These are phyloP conservation scores for Anacardium occidentale DNA, from an alignment of 345 rosid genomes.

Conservation along the genomic window DNA sequence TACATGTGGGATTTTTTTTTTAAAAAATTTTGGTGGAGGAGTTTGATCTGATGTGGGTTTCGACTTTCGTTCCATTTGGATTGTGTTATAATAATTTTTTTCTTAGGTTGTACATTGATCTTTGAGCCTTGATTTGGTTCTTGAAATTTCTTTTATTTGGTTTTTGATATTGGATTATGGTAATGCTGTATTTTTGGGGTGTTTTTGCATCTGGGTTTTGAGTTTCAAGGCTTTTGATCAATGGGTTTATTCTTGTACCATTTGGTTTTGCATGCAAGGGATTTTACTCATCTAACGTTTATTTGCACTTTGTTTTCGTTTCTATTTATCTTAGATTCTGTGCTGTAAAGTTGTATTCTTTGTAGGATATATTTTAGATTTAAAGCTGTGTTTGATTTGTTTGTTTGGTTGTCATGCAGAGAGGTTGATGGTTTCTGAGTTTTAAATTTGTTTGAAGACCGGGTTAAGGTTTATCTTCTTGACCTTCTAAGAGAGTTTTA, in stretches of 20 bases:
- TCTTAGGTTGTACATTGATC: conserved; percentile 1
- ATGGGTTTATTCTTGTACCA: not conserved
- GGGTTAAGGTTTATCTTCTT: conserved; percentile 1
- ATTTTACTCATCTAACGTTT: conserved; percentile 1
- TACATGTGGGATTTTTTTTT: not conserved
- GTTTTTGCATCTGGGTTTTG: conserved; percentile 13
- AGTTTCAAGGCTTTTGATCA: conserved; percentile 4
- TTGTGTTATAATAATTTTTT: not conserved
- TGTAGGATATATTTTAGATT: not conserved
- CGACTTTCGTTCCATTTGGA: not conserved
- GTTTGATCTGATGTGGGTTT: conserved; percentile 15
- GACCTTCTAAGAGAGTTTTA: not conserved
- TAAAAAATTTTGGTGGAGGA: not conserved
- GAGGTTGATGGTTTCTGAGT: conserved; percentile 10
- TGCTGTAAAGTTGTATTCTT: conserved; percentile 4
- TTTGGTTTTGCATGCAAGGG: conserved; percentile 20
- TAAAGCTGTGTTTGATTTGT: not conserved
- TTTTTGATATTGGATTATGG: conserved; percentile 11
- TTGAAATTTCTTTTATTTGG: not conserved
- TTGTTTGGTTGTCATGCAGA: not conserved
- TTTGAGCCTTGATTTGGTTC: conserved; percentile 19
- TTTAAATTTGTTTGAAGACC: not conserved
- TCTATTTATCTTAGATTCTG: not conserved
- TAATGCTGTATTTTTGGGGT: not conserved
- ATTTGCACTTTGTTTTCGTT: not conserved